Base-by-base conservation (phyloP, 2,329 filamentous ascomycete genomes). In the Knufia petricola region DNA sequence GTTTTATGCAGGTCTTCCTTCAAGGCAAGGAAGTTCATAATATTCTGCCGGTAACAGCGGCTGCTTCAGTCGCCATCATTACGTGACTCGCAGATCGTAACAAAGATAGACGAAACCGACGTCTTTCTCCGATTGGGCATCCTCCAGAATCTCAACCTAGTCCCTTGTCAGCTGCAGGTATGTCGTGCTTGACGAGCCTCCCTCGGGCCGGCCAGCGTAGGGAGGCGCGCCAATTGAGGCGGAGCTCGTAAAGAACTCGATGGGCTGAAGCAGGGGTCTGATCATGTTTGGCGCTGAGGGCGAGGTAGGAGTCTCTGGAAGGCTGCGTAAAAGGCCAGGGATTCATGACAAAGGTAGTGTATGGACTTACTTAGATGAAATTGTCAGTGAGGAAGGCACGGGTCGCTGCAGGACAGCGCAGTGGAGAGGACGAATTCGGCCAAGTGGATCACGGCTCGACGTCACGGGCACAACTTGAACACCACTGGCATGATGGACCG, bases 51-150 rank as follows among this genome's bases (percentile, higher is more conserved):
- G 21, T 12, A 39, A 4, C 21, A 19, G 17, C 34, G 34, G 15
- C 21, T 17, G 12, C 13, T 9, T 12, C 9, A n/a, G 8, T 4
- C 12, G 12, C 9, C 37, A 21, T 21, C 15, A 21, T 19, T 21
- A n/a, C 17, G 17, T 17, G 21, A 30, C 10, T n/a, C 39, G 6
- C 39, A 17, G 24, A 28, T 26, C 39, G 20, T 19, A n/a, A 46
- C 20, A 21, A 24, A 36, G 43, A 46, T 36, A 36, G 41, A 45
- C 41, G 30, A 45, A 12, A 36, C 17, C 19, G 19, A 44, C 23
- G 41, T n/a, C 15, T 42, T 3, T 6, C 17, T 46, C 43, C 30
- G 43, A 46, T 46, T 46, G 31, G 43, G 4, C n/a, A 19, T 42
- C 28, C 12, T 4, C n/a, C 24, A 24, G 12, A 19, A 42, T 21